Conservation (phyloP, 768 basidiomycete genomes). For the Epithele typhae region DNA sequence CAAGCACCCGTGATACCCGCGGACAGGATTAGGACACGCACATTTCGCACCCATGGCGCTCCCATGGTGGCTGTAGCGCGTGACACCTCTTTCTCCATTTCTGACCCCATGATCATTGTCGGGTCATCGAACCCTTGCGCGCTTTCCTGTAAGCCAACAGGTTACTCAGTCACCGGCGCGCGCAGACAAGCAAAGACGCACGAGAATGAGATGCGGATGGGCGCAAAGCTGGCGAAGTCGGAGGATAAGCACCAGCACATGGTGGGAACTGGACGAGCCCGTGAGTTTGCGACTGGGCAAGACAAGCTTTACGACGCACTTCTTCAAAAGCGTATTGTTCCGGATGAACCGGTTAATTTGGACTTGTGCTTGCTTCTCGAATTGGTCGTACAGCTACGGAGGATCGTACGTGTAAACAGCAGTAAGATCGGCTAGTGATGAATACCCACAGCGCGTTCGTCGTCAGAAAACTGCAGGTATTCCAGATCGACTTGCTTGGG, state of each 20-base stretch:
- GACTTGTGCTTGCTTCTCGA: slow-evolving; percentile 52
- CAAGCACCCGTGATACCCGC: no score
- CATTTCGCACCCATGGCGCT: slow-evolving; percentile 33
- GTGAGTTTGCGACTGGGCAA: not conserved
- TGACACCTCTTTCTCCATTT: slow-evolving; percentile 50
- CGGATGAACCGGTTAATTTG: slow-evolving; percentile 57
- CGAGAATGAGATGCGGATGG: slow-evolving; percentile 68
- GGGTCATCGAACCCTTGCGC: slow-evolving; percentile 48
- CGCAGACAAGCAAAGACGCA: slow-evolving; percentile 21
- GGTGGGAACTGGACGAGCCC: slow-evolving; percentile 36
- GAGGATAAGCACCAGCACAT: slow-evolving; percentile 60
- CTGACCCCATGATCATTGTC: slow-evolving; percentile 40
- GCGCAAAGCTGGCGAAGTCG: slow-evolving; percentile 71
- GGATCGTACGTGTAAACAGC: no score
- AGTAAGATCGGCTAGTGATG: not conserved
- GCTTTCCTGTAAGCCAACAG: slow-evolving; percentile 28
- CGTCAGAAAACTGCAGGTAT: slow-evolving; percentile 55
- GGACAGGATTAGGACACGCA: not conserved
- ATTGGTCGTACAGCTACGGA: slow-evolving; percentile 49
- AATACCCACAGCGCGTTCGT: slow-evolving; percentile 55
- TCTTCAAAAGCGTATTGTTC: slow-evolving; percentile 64
- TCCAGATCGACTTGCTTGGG: slow-evolving; percentile 56
- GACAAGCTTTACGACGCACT: slow-evolving; percentile 38
- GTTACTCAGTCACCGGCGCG: no score
- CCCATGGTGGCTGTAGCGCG: slow-evolving; percentile 46